Base-by-base conservation (phyloP, 441 rosid genomes). In the Adansonia grandidieri region DNA sequence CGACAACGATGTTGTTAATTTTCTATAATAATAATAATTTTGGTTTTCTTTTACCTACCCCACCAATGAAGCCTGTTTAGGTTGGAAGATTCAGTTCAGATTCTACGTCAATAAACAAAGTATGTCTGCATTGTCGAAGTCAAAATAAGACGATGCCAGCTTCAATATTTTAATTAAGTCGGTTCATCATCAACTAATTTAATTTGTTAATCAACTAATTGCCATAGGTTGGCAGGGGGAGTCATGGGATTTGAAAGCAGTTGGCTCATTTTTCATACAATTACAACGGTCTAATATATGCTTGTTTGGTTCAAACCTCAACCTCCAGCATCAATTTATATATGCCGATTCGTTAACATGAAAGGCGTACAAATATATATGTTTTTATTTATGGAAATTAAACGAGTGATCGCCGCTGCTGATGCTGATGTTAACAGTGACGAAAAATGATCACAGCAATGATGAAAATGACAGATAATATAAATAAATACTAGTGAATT, bases 51-150 rank as follows among this genome's bases (percentile, higher is more conserved):
- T 13, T 51, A 2, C 4, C 13, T 45, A 28, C 73, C 73, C 22
- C n/a, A 17, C 54, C 19, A 48, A 17, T 6, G 42, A 66, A 24
- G 20, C 0, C 9, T n/a, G 4, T 50, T 8, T 32, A n/a, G 45
- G 24, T 37, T 54, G 15, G 63, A 71, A 71, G 28, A 71, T 54
- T 71, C 50, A 71, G 75, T 71, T 71, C 48, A 15, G 47, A 54
- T 66, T 66, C 71, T 9, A 2, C 6, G 8, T 2, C 4, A 42
- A 56, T 72, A 74, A 66, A 47, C 4, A 28, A 62, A 62, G 67
- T 62, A 5, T 28, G 67, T 62, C 37, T 32, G 37, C 37, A 32
- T 20, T 32, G 67, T 62, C 67, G 17, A 56, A 56, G 61, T 56
- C 22, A 63, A 63, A 32, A 28, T 63, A 63, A 13, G 44, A 28